Evolutionary conservation across 2,329 filamentous ascomycete species (phyloP), one percentile per base, ranked within the genome.

Genomic region (Chaetomium olivaceum): DNA sequence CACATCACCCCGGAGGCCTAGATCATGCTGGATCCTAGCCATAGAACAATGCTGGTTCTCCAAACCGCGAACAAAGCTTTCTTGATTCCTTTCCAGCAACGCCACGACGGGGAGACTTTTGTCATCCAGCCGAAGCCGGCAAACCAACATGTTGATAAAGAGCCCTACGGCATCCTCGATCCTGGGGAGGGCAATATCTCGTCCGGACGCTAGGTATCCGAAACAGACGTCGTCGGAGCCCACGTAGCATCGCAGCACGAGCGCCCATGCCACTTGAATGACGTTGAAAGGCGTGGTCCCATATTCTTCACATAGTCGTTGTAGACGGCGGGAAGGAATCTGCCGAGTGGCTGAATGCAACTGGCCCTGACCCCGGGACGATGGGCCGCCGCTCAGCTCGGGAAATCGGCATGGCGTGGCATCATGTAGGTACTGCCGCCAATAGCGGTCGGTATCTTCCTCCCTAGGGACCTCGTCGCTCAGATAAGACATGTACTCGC

Each of bases 261-360:
- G 48, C 48, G 48, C 48, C 48, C 48, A 51, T 25, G 48, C 48
- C 48, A 51, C 48, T 51, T 51, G 48, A 21, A 51, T 51, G 48
- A 51, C 48, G 48, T 51, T 51, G 48, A 51, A 51, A 51, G 48
- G 48, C 48, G 48, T 51, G 48, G 48, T 51, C 48, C 48, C 48
- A 25, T 51, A 21, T 23, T 51, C 48, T 51, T 51, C 21, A 51
- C 48, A 51, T 25, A 51, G 48, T 16, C 48, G 48, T 51, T 51
- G 48, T 51, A 51, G 48, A 51, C 48, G 48, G 48, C 48, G 21
- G 48, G 48, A 51, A 51, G 48, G 21, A 51, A 51, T 51, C 48
- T 25, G 48, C 48, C 48, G 48, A 23, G 48, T 51, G 48, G 48
- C 48, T 25, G n/a, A 51, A 51, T 51, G 48, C 48, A 51, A 25